A percentile compares a stretch with the other conserved stretches of the same genome.
Conservation (phyloP, 1,139 yeast genomes). For the Hyphopichia buzzinii region DNA sequence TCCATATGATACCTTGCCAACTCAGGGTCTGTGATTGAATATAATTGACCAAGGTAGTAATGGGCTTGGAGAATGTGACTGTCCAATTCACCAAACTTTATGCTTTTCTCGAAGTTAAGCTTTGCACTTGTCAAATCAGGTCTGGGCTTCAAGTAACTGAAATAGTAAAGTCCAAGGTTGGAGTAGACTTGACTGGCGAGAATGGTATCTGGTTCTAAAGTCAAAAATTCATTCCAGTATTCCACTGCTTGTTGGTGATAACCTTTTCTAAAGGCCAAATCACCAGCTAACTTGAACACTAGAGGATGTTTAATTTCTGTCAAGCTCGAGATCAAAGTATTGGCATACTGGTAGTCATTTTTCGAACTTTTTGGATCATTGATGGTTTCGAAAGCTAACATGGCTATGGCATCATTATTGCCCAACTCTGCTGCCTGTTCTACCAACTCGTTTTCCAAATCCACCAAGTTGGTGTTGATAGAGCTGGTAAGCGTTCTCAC, state of each 20-base stretch:
- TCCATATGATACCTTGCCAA: constrained; percentile 70
- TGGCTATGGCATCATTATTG: constrained; percentile 73
- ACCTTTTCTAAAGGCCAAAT: constrained; percentile 53
- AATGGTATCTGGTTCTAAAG: constrained; percentile 52
- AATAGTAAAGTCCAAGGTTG: constrained; percentile 64
- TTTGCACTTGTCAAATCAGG: constrained; percentile 55
- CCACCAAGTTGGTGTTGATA: constrained; percentile 52
- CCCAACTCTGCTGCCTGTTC: constrained; percentile 86
- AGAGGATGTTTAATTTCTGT: constrained; percentile 64
- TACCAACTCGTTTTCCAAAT: constrained; percentile 65
- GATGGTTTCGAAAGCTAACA: constrained; percentile 64
- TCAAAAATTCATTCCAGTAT: constrained; percentile 61
- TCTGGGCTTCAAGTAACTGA: constrained; percentile 36
- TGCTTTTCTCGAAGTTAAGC: constrained; percentile 57
- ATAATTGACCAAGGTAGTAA: constrained; percentile 72
- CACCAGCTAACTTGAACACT: constrained; percentile 72
- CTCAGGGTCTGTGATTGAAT: constrained; percentile 53
- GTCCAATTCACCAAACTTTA: constrained; percentile 58
- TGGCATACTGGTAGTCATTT: constrained; percentile 65
- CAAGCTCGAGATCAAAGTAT: constrained; percentile 57
- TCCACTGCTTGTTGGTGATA: constrained; percentile 50
- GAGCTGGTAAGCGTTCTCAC: constrained; percentile 61
- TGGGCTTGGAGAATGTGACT: constrained; percentile 63
- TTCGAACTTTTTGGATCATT: constrained; percentile 26
- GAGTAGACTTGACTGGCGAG: constrained; percentile 74